Base-by-base conservation (phyloP, 495 filamentous ascomycete genomes). In the Talaromyces nanjingensis region DNA sequence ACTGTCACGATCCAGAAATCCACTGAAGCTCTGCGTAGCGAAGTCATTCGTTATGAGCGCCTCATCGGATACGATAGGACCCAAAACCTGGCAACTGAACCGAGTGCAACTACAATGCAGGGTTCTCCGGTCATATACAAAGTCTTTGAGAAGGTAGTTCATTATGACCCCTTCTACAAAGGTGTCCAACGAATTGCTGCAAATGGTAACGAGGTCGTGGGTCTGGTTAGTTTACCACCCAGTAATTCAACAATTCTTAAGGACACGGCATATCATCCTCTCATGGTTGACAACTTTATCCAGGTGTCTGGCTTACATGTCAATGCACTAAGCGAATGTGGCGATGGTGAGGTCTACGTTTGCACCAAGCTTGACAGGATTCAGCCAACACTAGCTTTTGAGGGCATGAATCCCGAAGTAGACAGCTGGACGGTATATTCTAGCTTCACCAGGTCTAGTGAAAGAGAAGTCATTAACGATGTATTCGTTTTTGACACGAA, bases 401-500 rank as follows among this genome's bases (percentile, higher is more conserved):
- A 25, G 25, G 25, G 25, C 25, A 12, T 45, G 39, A 45, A n/a
- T 45, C 39, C 39, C 9, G 39, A 45, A 45, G n/a, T 5, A n/a
- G 39, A 45, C 4, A 45, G 11, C 39, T 45, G 39, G 39, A 45
- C 39, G 9, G 39, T 45, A 12, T 45, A 12, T n/a, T 11, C 39
- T 45, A 45, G n/a, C n/a, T n/a, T 45, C n/a, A 45, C 39, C 39
- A 11, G 11, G 9, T 12, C 11, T n/a, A 45, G 9, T 11, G 39
- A 45, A 12, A 45, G n/a, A n/a, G 39, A 45, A 1, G 39, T 45
- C 4, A 12, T n/a, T 12, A 45, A 45, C 39, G 39, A 45, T 45
- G 4, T 45, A 45, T 78, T 75, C 33, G 72, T 76, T 4, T 68
- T 68, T 29, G 71, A 78, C 37, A 25, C 60, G 1, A 25, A 33